Conservation (phyloP, 2,329 filamentous ascomycete genomes). For the Paramyrothecium sp. region DNA sequence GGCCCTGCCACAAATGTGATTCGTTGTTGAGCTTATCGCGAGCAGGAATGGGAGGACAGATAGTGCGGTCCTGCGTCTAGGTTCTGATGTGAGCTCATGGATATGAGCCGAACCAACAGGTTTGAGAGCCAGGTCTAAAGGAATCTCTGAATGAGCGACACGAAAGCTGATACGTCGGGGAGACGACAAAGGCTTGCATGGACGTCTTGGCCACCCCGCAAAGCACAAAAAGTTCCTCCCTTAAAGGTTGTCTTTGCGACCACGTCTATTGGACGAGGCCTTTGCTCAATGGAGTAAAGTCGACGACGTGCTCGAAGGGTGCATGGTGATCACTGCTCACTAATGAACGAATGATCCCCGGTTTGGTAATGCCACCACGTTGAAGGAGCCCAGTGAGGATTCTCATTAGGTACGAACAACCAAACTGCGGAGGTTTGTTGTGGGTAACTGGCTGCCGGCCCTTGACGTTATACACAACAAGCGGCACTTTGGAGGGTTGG, state of each 20-base stretch:
- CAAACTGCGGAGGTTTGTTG: neutral
- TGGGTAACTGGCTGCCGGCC: too few relatives aligned
- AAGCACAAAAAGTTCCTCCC: neutral
- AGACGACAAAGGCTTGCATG: neutral
- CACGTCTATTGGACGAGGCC: neutral
- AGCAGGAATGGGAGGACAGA: too few relatives aligned
- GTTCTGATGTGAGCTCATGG: neutral
- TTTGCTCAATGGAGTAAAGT: neutral
- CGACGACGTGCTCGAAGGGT: neutral
- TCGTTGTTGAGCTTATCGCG: too few relatives aligned
- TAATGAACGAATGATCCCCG: neutral
- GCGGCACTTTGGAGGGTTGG: too few relatives aligned
- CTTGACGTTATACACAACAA: too few relatives aligned
- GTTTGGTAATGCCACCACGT: neutral
- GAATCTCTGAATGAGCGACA: too few relatives aligned
- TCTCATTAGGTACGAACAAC: neutral
- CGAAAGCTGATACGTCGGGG: neutral
- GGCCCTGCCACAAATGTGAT: too few relatives aligned
- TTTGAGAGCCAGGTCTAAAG: neutral
- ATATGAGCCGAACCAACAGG: neutral
- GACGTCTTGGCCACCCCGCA: neutral
- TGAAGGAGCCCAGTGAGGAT: neutral
- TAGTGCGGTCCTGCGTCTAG: neutral
- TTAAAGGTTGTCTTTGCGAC: neutral
- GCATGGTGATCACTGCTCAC: neutral